Evolutionary conservation across 257 asterid species (phyloP), one percentile per base, ranked within the genome.

Genomic region (Linaria vulgaris): DNA sequence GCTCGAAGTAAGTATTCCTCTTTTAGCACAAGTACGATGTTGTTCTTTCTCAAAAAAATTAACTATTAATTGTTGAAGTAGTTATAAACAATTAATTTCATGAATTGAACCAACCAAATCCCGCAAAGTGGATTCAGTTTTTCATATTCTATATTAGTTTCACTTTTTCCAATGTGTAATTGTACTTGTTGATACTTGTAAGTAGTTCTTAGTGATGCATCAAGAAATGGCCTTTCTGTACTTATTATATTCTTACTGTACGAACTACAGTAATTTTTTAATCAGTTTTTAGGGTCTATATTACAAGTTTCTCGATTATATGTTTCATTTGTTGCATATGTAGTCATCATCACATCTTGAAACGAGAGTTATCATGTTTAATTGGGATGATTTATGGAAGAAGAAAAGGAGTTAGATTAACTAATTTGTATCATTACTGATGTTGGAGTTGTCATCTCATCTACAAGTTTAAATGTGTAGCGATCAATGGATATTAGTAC

Each of bases 1-100:
- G 88, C 80, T 76, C 86, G 80, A 75, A 75, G 96, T 88, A 73
- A 49, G 85, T 48, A 30, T 31, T 54, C 38, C 39, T 64, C 19
- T 15, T 50, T 49, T 20, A n/a, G 12, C 13, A 11, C 44, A 47
- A 34, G 8, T 31, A n/a, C 9, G 5, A 22, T 60, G 6, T 23
- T 68, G 25, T 34, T 17, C 17, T 56, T 15, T 38, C 15, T 44
- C n/a, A n/a, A n/a, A n/a, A n/a, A n/a, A n/a, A n/a, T n/a, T n/a
- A n/a, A n/a, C n/a, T n/a, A n/a, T n/a, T n/a, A n/a, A n/a, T 67
- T 20, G 11, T 14, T 27, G 59, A 31, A 23, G 34, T 19, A 30
- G 16, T 31, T 44, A 34, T 44, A 44, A 14, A 44, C 16, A 44
- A 44, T 48, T n/a, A n/a, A n/a, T 58, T 21, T 39, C n/a, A n/a